Evolutionary conservation across 495 filamentous ascomycete genomes (phyloP).

Genomic region (Penicillium diatomitis): DNA sequence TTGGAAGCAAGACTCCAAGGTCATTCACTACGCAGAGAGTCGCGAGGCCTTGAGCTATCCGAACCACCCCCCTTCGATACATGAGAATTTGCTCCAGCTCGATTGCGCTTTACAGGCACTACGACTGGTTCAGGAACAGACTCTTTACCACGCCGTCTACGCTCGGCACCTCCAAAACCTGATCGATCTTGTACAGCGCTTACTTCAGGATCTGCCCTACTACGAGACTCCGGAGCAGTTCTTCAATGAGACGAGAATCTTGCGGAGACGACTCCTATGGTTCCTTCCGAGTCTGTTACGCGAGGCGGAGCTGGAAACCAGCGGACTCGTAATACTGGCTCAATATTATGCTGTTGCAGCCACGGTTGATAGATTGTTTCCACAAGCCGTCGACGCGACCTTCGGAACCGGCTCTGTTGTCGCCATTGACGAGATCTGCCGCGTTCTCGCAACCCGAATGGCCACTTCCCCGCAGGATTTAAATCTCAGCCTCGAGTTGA

Average conservation of each 20-base stretch:
- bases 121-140: constrained; percentile 57
- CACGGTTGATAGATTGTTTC: constrained; percentile 81
- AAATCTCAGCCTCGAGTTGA: constrained; percentile 24
- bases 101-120: constrained; percentile 46
- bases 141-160: constrained; percentile 66
- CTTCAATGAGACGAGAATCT: constrained; percentile 76
- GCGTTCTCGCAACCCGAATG: constrained; percentile 33
- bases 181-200: constrained; percentile 67
- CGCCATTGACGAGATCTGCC: constrained; percentile 71
- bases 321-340: constrained; percentile 54
- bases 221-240: constrained; percentile 67
- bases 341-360: constrained; percentile 87
- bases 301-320: constrained; percentile 31
- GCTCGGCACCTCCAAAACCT: constrained; percentile 68
- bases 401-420: constrained; percentile 67
- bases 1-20: constrained; percentile 84
- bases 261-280: constrained; percentile 94
- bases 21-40: constrained; percentile 74
- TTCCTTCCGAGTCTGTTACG: constrained; percentile 69
- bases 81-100: constrained; percentile 61
- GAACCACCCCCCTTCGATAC: constrained; percentile 40
- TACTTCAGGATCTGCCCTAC: constrained; percentile 64
- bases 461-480: constrained; percentile 27
- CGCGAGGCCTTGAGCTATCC: constrained; percentile 42
- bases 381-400: constrained; percentile 81